Evolutionary conservation across 176 grass and related monocot genomes (phyloP).

Genomic region (Bolboschoenus planiculmis): DNA sequence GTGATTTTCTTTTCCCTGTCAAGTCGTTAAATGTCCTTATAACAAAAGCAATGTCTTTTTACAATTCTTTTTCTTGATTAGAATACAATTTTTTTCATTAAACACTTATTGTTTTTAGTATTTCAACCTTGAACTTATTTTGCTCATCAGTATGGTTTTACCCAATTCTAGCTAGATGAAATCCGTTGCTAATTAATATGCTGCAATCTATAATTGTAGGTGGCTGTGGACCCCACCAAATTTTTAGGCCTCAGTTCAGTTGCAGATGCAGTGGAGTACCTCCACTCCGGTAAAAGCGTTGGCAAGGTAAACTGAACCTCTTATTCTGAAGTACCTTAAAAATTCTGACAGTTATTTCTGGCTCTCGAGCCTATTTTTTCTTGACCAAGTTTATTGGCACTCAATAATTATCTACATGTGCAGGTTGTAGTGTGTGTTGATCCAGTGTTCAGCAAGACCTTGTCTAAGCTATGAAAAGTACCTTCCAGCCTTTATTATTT

Average conservation of each 20-base stretch:
- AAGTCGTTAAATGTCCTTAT: background rate
- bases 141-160: background rate
- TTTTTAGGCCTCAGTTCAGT: slow-evolving; percentile 75
- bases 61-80: background rate
- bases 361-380: background rate
- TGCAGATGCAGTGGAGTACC: slow-evolving; percentile 90
- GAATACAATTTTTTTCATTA: background rate
- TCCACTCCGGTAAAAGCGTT: slow-evolving; percentile 81
- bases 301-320: slow-evolving; percentile 58
- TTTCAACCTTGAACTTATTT: background rate
- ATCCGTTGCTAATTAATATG: background rate
- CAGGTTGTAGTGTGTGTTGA: slow-evolving; percentile 86
- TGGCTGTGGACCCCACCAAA: slow-evolving; percentile 69
- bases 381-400: background rate
- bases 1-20: background rate
- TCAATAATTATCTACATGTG: background rate
- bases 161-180: background rate
- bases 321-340: slow-evolving; percentile 2
- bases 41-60: background rate
- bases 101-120: background rate
- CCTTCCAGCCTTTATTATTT: background rate
- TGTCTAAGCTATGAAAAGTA: slow-evolving; percentile 47
- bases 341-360: background rate
- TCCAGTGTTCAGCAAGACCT: slow-evolving; percentile 42
- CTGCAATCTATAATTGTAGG: slow-evolving; percentile 28